Evolutionary conservation across 1,284 basidiomycete genomes (phyloP).

Genomic region (Ustilago xerochloae): DNA sequence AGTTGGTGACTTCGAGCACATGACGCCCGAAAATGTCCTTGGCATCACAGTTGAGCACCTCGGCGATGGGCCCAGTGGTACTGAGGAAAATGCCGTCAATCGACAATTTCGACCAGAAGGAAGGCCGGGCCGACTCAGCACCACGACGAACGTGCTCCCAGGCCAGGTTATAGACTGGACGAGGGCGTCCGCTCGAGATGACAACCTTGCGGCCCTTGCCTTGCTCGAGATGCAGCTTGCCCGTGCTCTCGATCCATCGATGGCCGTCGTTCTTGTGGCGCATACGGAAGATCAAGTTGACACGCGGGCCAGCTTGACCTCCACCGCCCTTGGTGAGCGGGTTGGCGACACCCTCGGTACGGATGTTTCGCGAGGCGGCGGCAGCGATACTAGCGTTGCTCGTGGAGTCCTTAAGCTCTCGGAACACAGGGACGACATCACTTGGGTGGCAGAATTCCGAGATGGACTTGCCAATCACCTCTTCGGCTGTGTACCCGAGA

Average conservation of each 20-base stretch:
- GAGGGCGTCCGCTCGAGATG: slow-evolving; percentile 57
- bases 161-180: slow-evolving; percentile 60
- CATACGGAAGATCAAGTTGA: slow-evolving; percentile 63
- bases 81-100: slow-evolving; percentile 58
- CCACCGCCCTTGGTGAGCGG: slow-evolving; percentile 61
- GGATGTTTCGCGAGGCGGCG: slow-evolving; percentile 55
- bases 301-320: slow-evolving; percentile 62
- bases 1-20: slow-evolving; percentile 52
- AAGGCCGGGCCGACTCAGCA: slow-evolving; percentile 38
- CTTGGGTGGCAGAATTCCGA: slow-evolving; percentile 85
- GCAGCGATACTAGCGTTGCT: slow-evolving; percentile 67
- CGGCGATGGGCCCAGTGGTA: slow-evolving; percentile 42
- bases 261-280: slow-evolving; percentile 58
- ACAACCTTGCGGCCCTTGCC: slow-evolving; percentile 66
- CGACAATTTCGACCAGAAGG: slow-evolving; percentile 62
- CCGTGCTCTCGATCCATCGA: slow-evolving; percentile 61
- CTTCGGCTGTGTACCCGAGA: slow-evolving; percentile 72
- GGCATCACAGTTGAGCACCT: slow-evolving; percentile 49
- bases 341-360: slow-evolving; percentile 54
- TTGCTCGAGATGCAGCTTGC: slow-evolving; percentile 64
- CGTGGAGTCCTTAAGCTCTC: slow-evolving; percentile 86
- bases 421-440: slow-evolving; percentile 88
- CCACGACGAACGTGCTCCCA: slow-evolving; percentile 56
- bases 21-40: slow-evolving; percentile 53
- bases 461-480: slow-evolving; percentile 82